phyloP scores from a whole-genome alignment of 2,329 filamentous ascomycete genomes.

The Sporothrix luriei region DNA sequence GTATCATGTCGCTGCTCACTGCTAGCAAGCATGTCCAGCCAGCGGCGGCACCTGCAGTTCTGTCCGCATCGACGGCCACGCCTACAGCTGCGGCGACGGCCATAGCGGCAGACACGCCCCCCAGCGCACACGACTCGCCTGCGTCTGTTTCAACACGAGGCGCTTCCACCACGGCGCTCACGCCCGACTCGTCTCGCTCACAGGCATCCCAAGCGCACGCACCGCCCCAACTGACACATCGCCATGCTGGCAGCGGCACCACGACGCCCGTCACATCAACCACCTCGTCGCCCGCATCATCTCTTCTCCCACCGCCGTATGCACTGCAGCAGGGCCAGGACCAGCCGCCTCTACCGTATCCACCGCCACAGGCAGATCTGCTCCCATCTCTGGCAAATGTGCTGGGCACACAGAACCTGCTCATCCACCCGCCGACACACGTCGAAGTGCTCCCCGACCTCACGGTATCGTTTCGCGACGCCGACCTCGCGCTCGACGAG shows the following conservation, averaged over 20 bases:
- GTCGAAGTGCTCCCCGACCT: constrained; percentile 46
- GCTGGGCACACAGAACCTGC: constrained; percentile 2
- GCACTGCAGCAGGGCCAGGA: not conserved
- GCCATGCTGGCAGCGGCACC: not conserved
- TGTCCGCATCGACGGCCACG: constrained; percentile 4
- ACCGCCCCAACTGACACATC: not conserved
- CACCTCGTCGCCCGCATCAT: not conserved
- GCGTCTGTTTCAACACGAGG: constrained; percentile 4
- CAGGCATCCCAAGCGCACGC: not conserved
- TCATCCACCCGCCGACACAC: constrained; percentile 20
- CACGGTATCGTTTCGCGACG: constrained; percentile 42
- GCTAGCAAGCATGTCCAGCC: constrained; percentile 40
- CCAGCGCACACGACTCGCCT: not conserved
- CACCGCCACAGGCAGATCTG: not conserved
- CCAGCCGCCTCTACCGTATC: not conserved
- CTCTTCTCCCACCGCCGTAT: not conserved
- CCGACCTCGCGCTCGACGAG: constrained; percentile 41
- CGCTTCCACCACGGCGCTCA: constrained; percentile 9
- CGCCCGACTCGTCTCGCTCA: constrained; percentile 11
- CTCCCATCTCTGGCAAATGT: not conserved
- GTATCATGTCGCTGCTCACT: constrained; percentile 46
- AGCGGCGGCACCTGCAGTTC: not conserved
- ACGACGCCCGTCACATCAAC: not conserved
- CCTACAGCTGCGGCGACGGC: not conserved
- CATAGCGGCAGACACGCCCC: not conserved